These are phyloP conservation scores for Beauveria pseudobassiana DNA, from an alignment of 2,329 filamentous ascomycete genomes.

Conservation along the genomic window DNA sequence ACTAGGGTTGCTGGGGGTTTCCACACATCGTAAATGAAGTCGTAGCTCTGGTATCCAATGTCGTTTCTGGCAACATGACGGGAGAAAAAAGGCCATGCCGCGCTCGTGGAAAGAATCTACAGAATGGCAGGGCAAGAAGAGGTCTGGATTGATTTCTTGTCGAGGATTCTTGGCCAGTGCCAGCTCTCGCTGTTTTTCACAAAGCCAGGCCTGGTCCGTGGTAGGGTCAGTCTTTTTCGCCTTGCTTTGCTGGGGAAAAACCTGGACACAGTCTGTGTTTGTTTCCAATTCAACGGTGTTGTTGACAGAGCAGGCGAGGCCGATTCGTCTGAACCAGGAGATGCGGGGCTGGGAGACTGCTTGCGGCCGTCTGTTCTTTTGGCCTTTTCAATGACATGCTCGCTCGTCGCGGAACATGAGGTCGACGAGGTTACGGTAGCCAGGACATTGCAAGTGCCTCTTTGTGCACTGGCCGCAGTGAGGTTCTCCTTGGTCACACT, in stretches of 20 bases:
- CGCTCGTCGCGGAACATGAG: slow-evolving; percentile 52
- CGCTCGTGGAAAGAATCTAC: slow-evolving; percentile 30
- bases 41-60: slow-evolving; percentile 42
- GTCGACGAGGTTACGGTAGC: slow-evolving; percentile 48
- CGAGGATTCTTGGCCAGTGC: not conserved
- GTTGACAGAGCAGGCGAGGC: not conserved
- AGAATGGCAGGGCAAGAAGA: slow-evolving; percentile 4
- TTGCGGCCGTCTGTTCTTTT: slow-evolving; percentile 21
- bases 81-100: slow-evolving; percentile 40
- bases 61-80: slow-evolving; percentile 41
- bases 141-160: not conserved
- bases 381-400: slow-evolving; percentile 46
- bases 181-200: not conserved
- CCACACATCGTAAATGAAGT: slow-evolving; percentile 47
- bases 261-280: not conserved
- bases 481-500: slow-evolving; percentile 47
- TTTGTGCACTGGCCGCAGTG: slow-evolving; percentile 49
- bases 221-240: not conserved
- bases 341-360: slow-evolving; percentile 13
- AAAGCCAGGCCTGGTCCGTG: not conserved
- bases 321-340: slow-evolving; percentile 6
- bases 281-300: not conserved
- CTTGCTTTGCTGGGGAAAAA: not conserved
- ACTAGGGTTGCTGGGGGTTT: slow-evolving; percentile 29
- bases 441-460: slow-evolving; percentile 43